phyloP scores from a whole-genome alignment of 768 basidiomycete species.

The Termitomyces sp. region DNA sequence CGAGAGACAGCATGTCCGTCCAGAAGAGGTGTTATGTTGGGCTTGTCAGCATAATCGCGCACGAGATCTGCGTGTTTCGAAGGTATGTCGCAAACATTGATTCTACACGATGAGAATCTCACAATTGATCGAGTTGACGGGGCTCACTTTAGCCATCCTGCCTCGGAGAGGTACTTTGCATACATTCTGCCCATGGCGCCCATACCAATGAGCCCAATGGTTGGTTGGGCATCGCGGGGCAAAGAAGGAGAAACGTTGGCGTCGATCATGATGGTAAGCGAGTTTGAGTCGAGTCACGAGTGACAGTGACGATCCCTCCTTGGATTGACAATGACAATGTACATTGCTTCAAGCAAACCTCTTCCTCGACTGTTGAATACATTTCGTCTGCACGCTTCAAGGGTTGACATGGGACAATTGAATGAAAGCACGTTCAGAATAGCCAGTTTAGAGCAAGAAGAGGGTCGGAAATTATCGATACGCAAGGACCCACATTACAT shows the following conservation, averaged over 20 bases:
- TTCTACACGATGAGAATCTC: slow-evolving; percentile 10
- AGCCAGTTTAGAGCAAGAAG: no score
- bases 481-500: no score
- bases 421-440: no score
- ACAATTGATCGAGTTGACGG: background rate
- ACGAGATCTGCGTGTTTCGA: slow-evolving; percentile 66
- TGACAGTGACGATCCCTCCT: background rate
- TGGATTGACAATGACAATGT: no score
- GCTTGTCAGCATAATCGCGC: slow-evolving; percentile 48
- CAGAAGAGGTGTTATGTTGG: slow-evolving; percentile 64
- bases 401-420: no score
- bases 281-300: background rate
- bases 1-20: slow-evolving; percentile 90
- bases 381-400: no score
- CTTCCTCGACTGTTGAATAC: no score
- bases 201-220: slow-evolving; percentile 94
- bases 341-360: no score
- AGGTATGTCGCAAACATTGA: slow-evolving; percentile 38
- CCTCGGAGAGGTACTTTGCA: slow-evolving; percentile 68
- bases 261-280: slow-evolving; percentile 14
- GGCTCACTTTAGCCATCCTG: slow-evolving; percentile 83
- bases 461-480: no score
- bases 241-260: slow-evolving; percentile 33
- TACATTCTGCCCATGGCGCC: slow-evolving; percentile 98
- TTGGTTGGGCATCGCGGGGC: slow-evolving; percentile 52